These are phyloP conservation scores for Aspergillus glaucus DNA, from an alignment of 2,329 filamentous ascomycete genomes.

Conservation along the genomic window DNA sequence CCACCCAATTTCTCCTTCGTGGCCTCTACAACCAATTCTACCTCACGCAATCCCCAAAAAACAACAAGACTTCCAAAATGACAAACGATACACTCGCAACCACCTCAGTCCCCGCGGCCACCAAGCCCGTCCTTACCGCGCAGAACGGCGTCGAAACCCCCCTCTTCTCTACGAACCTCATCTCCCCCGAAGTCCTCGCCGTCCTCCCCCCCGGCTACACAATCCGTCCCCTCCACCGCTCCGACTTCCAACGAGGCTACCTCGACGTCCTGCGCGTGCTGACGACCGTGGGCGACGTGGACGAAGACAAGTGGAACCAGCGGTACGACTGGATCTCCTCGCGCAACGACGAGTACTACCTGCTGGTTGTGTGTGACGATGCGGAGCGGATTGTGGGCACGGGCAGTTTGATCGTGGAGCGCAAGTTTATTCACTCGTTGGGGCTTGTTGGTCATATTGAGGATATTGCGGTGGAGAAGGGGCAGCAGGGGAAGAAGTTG, in stretches of 20 bases:
- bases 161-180: constrained; percentile 71
- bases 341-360: constrained; percentile 73
- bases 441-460: constrained; percentile 83
- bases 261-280: constrained; percentile 86
- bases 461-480: constrained; percentile 90
- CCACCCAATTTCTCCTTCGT: neutral
- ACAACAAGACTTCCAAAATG: constrained; percentile 8
- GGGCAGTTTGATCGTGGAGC: constrained; percentile 82
- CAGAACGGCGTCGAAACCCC: constrained; percentile 42
- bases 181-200: constrained; percentile 67
- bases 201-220: constrained; percentile 74
- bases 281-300: constrained; percentile 86
- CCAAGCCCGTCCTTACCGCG: constrained; percentile 12
- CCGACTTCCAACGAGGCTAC: constrained; percentile 76
- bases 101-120: constrained; percentile 3
- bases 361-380: constrained; percentile 76
- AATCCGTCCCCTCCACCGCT: constrained; percentile 69
- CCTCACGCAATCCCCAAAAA: neutral
- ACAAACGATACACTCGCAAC: constrained; percentile 8
- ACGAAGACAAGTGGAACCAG: constrained; percentile 64
- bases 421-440: constrained; percentile 57
- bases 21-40: neutral
- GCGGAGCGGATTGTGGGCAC: constrained; percentile 73
- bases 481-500: constrained; percentile 96
- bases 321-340: constrained; percentile 76